Evolutionary conservation across 208 protist species (phyloP).

Genomic region (Tritrichomonas musculus): DNA sequence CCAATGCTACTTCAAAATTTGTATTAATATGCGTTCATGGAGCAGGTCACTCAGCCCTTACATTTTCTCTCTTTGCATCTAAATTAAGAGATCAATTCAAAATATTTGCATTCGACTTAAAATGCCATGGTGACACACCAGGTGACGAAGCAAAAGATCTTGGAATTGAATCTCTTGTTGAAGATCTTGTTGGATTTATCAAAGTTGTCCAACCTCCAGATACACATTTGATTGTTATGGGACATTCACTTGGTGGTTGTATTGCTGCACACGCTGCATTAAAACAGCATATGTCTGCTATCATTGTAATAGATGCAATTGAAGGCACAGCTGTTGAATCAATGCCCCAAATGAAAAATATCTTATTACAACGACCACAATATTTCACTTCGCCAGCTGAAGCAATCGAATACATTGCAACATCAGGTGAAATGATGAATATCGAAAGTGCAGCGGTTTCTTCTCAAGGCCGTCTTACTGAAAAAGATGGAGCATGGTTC

Average conservation of each 20-base stretch:
- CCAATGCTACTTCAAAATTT: neutral
- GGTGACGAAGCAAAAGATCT: neutral
- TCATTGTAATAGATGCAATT: neutral
- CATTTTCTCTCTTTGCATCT: neutral
- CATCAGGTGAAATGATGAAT: neutral
- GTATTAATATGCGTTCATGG: neutral
- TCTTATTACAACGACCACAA: neutral
- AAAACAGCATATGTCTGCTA: neutral
- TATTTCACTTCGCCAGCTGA: neutral
- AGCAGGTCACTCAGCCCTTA: neutral
- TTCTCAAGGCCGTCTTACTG: neutral
- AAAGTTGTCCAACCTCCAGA: neutral
- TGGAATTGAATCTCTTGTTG: neutral
- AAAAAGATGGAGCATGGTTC: neutral
- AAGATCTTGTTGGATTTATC: neutral
- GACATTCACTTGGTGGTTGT: constrained; percentile 3
- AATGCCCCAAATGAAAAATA: constrained; percentile 4
- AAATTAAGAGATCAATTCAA: neutral
- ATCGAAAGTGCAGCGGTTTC: neutral
- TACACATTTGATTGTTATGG: neutral
- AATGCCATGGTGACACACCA: neutral
- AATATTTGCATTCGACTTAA: neutral
- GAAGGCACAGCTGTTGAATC: neutral
- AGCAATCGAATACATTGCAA: neutral
- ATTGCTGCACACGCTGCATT: neutral